These are phyloP conservation scores for Castanopsis chinensis DNA, from an alignment of 306 rosid species.

Conservation along the genomic window DNA sequence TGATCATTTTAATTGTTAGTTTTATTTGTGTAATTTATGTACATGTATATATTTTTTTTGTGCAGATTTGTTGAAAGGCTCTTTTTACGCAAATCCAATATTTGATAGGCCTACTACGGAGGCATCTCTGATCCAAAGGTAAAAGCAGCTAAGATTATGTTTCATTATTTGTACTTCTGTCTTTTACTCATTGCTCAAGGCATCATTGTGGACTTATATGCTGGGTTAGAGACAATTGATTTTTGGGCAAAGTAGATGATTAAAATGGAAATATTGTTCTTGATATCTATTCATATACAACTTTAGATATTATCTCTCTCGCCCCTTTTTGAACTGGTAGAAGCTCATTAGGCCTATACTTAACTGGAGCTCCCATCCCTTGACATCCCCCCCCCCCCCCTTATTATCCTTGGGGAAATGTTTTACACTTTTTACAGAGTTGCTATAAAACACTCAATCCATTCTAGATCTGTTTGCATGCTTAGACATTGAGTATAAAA, in stretches of 20 bases:
- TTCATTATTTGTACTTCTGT: conserved; percentile 4
- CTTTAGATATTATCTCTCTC: neutral
- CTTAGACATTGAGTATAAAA: neutral
- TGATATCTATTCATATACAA: neutral
- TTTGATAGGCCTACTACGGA: conserved; percentile 84
- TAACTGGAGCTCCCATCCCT: too few relatives aligned
- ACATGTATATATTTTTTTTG: neutral
- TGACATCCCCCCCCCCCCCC: neutral
- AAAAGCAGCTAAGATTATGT: conserved; percentile 1
- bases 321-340: too few relatives aligned
- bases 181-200: conserved; percentile 11
- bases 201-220: conserved; percentile 5
- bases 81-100: conserved; percentile 91
- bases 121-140: conserved; percentile 69
- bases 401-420: neutral
- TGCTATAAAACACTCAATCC: neutral
- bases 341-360: too few relatives aligned
- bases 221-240: conserved; percentile 8
- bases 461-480: neutral
- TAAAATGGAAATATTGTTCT: neutral
- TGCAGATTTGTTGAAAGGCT: conserved; percentile 86
- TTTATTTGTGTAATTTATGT: conserved; percentile 1
- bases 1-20: neutral
- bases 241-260: conserved; percentile 14
- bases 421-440: neutral